Percentiles rank a stretch among this genome's conserved stretches.
phyloP scores from a whole-genome alignment of 2,329 filamentous ascomycete genomes.

The Annulohypoxylon truncatum region DNA sequence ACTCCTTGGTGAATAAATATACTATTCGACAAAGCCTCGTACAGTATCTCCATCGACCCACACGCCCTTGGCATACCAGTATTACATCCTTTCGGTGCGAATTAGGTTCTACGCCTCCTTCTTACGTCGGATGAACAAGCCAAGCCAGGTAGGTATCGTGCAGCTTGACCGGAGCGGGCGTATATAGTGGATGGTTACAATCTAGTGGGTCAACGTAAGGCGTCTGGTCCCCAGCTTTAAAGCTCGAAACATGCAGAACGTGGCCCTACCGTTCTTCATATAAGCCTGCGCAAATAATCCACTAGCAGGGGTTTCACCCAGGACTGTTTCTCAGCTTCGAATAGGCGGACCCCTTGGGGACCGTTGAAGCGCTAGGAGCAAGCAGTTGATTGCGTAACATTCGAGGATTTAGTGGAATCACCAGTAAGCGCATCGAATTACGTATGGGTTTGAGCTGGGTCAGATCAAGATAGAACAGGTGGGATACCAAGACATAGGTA shows the following conservation, averaged over 20 bases:
- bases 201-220: not conserved
- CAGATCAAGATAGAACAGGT: conserved; percentile 6
- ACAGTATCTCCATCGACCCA: not conserved
- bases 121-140: conserved; percentile 14
- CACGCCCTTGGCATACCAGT: not conserved
- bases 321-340: not conserved
- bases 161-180: not conserved
- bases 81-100: conserved; percentile 5
- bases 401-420: conserved; percentile 26
- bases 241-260: conserved; percentile 4
- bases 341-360: conserved; percentile 10
- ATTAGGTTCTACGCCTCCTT: conserved; percentile 13
- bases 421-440: conserved; percentile 24
- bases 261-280: conserved; percentile 8
- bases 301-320: conserved; percentile 20
- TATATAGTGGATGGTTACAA: conserved; percentile 4
- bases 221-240: not conserved
- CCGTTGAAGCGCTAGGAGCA: conserved; percentile 7
- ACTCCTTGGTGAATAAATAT: not conserved
- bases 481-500: conserved; percentile 8
- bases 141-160: conserved; percentile 13
- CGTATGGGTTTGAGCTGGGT: conserved; percentile 3
- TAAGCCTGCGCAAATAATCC: conserved; percentile 1
- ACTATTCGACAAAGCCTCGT: not conserved
- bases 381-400: conserved; percentile 11